Conservation (phyloP, 2,329 filamentous ascomycete genomes). For the Ciborinia camelliae region DNA sequence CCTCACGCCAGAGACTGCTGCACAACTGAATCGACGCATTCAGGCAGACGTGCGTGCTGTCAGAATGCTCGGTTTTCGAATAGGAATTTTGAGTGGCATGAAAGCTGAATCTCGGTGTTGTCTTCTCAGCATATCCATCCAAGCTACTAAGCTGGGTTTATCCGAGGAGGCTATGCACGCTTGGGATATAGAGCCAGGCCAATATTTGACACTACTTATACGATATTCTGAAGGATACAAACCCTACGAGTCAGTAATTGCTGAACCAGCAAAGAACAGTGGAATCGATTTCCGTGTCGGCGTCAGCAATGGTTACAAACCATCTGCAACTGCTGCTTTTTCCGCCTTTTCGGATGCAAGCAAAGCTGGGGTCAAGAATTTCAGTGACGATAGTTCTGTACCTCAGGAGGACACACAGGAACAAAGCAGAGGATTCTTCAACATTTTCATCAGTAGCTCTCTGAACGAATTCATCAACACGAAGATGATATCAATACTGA, state of each 20-base stretch:
- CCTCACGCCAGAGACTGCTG: constrained; percentile 22
- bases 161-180: constrained; percentile 72
- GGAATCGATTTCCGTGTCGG: constrained; percentile 64
- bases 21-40: constrained; percentile 41
- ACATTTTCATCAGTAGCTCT: constrained; percentile 68
- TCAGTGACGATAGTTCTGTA: constrained; percentile 16
- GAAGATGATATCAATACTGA: constrained; percentile 60
- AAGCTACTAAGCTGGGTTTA: constrained; percentile 66
- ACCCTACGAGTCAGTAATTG: constrained; percentile 52
- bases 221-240: constrained; percentile 61
- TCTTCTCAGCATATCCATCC: constrained; percentile 64
- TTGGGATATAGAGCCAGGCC: constrained; percentile 64
- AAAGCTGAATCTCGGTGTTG: constrained; percentile 41
- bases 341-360: constrained; percentile 38
- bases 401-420: neutral
- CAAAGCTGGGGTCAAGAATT: constrained; percentile 22
- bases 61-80: constrained; percentile 64
- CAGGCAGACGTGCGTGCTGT: constrained; percentile 58
- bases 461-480: constrained; percentile 66
- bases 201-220: constrained; percentile 73
- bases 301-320: constrained; percentile 70
- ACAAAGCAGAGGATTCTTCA: constrained; percentile 43
- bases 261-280: constrained; percentile 39
- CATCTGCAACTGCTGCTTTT: constrained; percentile 47
- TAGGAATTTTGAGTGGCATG: constrained; percentile 58